Percentiles rank a stretch among this genome's conserved stretches.
phyloP scores from a whole-genome alignment of 768 basidiomycete species.

The Coprinellus aureogranulatus region DNA sequence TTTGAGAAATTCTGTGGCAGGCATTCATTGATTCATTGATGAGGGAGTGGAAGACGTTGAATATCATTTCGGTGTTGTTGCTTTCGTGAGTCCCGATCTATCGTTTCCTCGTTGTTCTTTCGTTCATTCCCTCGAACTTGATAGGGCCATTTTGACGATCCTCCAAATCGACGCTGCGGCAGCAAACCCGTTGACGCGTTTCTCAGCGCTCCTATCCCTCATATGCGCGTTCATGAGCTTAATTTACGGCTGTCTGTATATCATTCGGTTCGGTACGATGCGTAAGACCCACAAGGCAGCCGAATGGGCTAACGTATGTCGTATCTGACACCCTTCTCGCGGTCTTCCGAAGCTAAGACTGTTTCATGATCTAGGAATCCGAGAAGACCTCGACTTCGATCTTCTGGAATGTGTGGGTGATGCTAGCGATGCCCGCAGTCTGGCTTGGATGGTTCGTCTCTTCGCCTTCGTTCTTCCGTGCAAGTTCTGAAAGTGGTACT shows the following conservation, averaged over 20 bases:
- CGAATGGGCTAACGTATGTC: conserved; percentile 53
- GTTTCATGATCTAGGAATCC: conserved; percentile 42
- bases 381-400: conserved; percentile 26
- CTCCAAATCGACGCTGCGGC: background rate
- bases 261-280: conserved; percentile 62
- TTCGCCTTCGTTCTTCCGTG: background rate
- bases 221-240: conserved; percentile 40
- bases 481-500: no score
- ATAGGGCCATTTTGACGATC: conserved; percentile 23
- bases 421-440: conserved; percentile 57
- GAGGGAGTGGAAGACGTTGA: conserved; percentile 29
- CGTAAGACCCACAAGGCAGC: conserved; percentile 57
- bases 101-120: no score
- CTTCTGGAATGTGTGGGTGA: conserved; percentile 63
- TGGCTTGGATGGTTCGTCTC: conserved; percentile 55
- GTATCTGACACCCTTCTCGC: background rate
- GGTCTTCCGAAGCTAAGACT: background rate
- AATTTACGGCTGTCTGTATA: conserved; percentile 60
- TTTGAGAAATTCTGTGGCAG: conserved; percentile 25
- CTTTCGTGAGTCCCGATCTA: conserved; percentile 22
- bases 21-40: conserved; percentile 25
- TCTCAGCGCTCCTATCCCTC: background rate
- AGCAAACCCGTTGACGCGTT: background rate
- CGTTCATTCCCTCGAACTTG: no score
- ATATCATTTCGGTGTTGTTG: conserved; percentile 26